Base-by-base conservation (phyloP, 768 basidiomycete species). In the Rhodocollybia butyracea region DNA sequence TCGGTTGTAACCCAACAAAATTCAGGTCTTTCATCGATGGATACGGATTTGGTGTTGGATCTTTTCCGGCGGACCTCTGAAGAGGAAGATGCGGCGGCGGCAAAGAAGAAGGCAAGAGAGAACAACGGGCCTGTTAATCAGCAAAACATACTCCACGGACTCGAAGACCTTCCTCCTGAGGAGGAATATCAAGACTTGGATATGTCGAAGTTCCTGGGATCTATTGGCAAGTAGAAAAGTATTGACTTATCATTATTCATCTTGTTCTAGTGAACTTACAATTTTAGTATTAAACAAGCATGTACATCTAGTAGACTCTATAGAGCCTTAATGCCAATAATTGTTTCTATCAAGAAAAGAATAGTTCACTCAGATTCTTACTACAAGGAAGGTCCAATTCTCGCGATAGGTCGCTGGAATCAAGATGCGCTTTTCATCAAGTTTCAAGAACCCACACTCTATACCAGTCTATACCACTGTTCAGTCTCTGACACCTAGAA, bases 1-100 rank as follows among this genome's bases (percentile, higher is more conserved):
- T 94, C 97, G 7, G 86, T 99, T 57, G 92, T 99, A 47, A 98
- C 93, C 1, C 95, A 99, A 68, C 95, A 99, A 68, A 99, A 99
- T 67, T 82, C 96, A 1, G 94, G 93, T 21, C 73, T 99, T 46
- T 77, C 86, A 1, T 93, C 93, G 2, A 98, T 99, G 95, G 95
- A 96, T 64, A 98, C 97, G 0, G 94, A 98, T 66, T 85, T 94
- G 53, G 95, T 99, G 22, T 75, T 99, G 24, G 97, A 98, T 69
- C 79, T 99, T 34, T 98, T 99, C 80, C 79, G 74, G 61, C 85
- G 84, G 30, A 92, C 91, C 11, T 83, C 84, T 10, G 88, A 91
- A 52, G 91, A 91, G 56, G 91, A 92, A 58, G 81, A 81, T 22
- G 75, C 78, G 0, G 72, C 77, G 2, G 75, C 77, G 3, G 71